Evolutionary conservation across 305 asterid genomes (phyloP).

Genomic region (Striga hermonthica): DNA sequence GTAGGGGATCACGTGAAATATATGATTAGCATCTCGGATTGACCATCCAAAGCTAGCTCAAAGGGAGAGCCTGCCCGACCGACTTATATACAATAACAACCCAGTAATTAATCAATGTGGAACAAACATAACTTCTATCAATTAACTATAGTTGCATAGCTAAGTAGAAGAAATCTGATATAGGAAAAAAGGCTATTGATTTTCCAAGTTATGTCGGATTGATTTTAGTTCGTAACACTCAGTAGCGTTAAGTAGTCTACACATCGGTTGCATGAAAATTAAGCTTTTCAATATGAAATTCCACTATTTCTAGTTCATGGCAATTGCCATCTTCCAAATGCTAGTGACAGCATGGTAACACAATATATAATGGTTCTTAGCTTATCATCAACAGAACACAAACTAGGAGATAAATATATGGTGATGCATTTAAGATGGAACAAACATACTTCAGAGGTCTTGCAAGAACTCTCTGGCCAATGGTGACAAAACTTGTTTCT

Average conservation of each 20-base stretch:
- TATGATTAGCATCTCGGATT: constrained; percentile 21
- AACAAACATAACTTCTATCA: no score
- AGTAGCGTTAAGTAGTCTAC: background rate
- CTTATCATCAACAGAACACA: background rate
- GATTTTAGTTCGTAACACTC: background rate
- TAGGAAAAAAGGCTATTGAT: background rate
- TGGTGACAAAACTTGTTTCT: constrained; percentile 98
- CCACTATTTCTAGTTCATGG: background rate
- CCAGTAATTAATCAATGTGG: background rate
- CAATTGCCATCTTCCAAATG: background rate
- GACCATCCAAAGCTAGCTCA: no score
- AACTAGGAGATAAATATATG: constrained; percentile 3
- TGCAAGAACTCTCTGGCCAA: constrained; percentile 99
- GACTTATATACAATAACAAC: no score
- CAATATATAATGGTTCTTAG: constrained; percentile 9
- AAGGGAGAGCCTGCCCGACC: no score
- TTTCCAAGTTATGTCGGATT: no score
- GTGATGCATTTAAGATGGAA: constrained; percentile 22
- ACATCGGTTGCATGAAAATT: background rate
- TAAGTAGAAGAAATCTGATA: constrained; percentile 6
- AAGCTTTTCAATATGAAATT: constrained; percentile 13
- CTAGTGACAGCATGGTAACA: background rate
- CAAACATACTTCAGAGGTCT: constrained; percentile 85
- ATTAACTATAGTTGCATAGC: background rate
- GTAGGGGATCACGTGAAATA: constrained; percentile 15